Evolutionary conservation across 176 grass and related monocot species (phyloP).

Genomic region (Calamus simplicifolius): DNA sequence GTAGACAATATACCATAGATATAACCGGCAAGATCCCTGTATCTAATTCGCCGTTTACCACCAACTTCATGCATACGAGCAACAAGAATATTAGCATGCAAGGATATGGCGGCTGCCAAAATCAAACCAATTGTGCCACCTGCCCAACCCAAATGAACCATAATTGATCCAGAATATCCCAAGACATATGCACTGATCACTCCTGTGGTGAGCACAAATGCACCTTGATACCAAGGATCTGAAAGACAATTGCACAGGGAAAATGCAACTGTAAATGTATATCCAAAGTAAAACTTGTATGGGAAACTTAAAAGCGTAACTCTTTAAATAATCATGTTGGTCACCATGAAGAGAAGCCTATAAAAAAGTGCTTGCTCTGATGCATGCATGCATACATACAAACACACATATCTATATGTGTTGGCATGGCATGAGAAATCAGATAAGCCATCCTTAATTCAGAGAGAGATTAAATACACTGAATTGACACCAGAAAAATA

Average conservation of each 20-base stretch:
- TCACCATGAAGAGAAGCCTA: too few relatives aligned
- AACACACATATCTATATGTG: too few relatives aligned
- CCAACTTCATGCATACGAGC: conserved; percentile 77
- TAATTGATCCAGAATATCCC: conserved; percentile 78
- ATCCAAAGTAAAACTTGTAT: not conserved
- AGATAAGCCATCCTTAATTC: too few relatives aligned
- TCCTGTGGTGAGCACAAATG: conserved; percentile 80
- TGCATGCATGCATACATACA: too few relatives aligned
- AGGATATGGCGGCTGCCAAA: conserved; percentile 77
- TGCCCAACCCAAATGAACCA: conserved; percentile 87
- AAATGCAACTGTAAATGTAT: not conserved
- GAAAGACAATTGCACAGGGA: conserved; percentile 17
- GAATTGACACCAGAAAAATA: too few relatives aligned
- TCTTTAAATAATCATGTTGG: too few relatives aligned
- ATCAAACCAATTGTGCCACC: conserved; percentile 55
- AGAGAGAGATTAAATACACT: too few relatives aligned
- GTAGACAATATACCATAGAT: conserved; percentile 61
- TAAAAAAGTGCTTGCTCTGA: too few relatives aligned
- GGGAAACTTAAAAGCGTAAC: too few relatives aligned
- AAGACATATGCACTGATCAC: conserved; percentile 95
- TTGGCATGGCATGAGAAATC: too few relatives aligned
- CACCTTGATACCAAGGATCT: conserved; percentile 99
- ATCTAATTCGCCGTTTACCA: conserved; percentile 87
- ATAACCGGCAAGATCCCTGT: conserved; percentile 94
- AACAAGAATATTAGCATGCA: conserved; percentile 84